Evolutionary conservation across 163 green algal genomes (phyloP).

Genomic region (Scenedesmus sp.): DNA sequence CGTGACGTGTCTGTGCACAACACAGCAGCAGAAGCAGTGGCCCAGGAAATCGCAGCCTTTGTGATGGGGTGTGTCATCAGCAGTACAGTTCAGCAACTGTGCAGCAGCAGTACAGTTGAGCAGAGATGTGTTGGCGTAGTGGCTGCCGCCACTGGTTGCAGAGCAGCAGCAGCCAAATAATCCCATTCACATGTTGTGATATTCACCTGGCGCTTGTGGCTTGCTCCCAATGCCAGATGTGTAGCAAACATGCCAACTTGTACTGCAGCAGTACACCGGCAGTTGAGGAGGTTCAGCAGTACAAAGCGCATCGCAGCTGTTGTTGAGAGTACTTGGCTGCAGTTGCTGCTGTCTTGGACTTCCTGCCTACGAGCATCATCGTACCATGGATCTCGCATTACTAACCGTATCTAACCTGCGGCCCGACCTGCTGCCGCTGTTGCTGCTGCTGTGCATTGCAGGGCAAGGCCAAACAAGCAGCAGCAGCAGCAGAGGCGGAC

Average conservation of each 20-base stretch:
- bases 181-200: no score
- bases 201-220: no score
- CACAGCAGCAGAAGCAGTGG: neutral
- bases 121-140: neutral
- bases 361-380: no score
- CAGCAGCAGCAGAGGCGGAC: neutral
- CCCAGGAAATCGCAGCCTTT: no score
- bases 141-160: neutral
- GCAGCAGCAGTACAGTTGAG: neutral
- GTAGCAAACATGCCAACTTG: neutral
- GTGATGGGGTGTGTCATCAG: neutral
- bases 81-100: neutral
- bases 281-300: neutral
- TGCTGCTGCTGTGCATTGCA: neutral
- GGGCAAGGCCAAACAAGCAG: neutral
- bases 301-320: neutral
- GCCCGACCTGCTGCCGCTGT: neutral
- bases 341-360: no score
- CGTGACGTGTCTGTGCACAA: neutral
- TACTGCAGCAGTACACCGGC: neutral
- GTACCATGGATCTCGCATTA: no score
- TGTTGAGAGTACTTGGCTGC: neutral
- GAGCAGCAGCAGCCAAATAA: neutral
- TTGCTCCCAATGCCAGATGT: no score
- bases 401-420: neutral